Base-by-base conservation (phyloP, 2,329 filamentous ascomycete species). In the Amylocarpus encephaloides region DNA sequence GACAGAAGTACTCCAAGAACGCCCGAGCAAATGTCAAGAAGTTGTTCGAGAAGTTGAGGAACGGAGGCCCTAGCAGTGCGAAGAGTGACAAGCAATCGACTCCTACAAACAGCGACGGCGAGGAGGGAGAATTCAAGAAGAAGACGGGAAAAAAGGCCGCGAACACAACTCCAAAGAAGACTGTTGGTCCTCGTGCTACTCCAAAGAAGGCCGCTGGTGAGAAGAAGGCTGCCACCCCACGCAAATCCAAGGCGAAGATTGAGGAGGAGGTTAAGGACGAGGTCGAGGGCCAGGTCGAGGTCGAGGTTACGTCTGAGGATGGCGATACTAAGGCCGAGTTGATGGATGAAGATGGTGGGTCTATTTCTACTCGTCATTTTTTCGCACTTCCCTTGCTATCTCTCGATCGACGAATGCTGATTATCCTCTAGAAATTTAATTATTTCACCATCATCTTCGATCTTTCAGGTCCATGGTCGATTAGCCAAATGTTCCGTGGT, bases 1-100 rank as follows among this genome's bases (percentile, higher is more conserved):
- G 64, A 6, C 65, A 73, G 50, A 70, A 71, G 51, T 66, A 70
- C 40, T 66, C 65, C 48, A 71, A 70, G 43, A 70, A 67, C 48
- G 70, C 70, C 56, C 46, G 50, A 18, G 9, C 43, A 29, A 15
- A 41, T 18, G 48, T 42, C 22, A 53, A 49, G 41, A 49, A 33
- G 12, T 10, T 56, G 2, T 53, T 49, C 13, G 48, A 53, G 4
- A 56, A 53, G 36, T 16, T 55, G 11, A 51, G 48, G 9, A 2
- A 46, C 35, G 7, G 19, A 26, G n/a, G n/a, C 15, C 18, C 36
- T 7, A 7, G 13, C 2, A 22, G 7, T 16, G 13, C 9, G 12
- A 22, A 36, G 9, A 16, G 15, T 19, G 30, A 18, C 6, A 29
- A 29, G 7, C 12, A 32, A 7, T 13, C 33, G 2, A 19, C 19